Percentiles rank a stretch among this genome's conserved stretches.
Evolutionary conservation across 345 rosid species (phyloP).

Genomic region (Sapria himalayana): DNA sequence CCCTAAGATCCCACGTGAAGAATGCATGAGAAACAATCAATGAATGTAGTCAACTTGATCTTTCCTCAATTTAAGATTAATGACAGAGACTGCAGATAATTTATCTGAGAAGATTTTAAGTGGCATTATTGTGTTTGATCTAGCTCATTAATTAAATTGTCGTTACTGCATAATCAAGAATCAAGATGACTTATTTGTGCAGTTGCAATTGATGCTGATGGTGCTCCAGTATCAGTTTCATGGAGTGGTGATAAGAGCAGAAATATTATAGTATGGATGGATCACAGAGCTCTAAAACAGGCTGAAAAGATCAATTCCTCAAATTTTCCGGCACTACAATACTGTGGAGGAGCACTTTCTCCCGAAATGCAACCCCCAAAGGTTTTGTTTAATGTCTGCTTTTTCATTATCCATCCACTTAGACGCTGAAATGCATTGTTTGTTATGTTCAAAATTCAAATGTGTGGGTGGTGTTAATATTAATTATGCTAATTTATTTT

Average conservation of each 20-base stretch:
- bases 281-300: slow-evolving; percentile 89
- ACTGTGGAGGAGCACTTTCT: slow-evolving; percentile 82
- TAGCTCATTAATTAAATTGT: too few species aligned
- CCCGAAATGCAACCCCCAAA: slow-evolving; percentile 97
- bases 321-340: slow-evolving; percentile 61
- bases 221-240: slow-evolving; percentile 88
- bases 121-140: too few species aligned
- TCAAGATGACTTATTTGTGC: slow-evolving; percentile 8
- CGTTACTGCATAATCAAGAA: slow-evolving; percentile 1
- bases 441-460: too few species aligned
- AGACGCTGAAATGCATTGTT: too few species aligned
- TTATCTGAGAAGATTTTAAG: too few species aligned
- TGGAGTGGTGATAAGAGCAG: slow-evolving; percentile 95
- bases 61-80: too few species aligned
- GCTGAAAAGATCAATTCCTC: slow-evolving; percentile 74
- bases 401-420: background rate
- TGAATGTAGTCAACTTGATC: too few species aligned
- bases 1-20: too few species aligned
- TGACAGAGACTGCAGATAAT: too few species aligned
- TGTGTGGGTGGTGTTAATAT: too few species aligned
- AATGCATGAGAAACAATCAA: too few species aligned
- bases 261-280: slow-evolving; percentile 94
- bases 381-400: slow-evolving; percentile 14
- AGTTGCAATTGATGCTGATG: slow-evolving; percentile 97
- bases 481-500: too few species aligned